Evolutionary conservation across 371 early-diverging fungal genomes (phyloP), one percentile per base, ranked within the genome.

Genomic region (Mucor plumbeus): DNA sequence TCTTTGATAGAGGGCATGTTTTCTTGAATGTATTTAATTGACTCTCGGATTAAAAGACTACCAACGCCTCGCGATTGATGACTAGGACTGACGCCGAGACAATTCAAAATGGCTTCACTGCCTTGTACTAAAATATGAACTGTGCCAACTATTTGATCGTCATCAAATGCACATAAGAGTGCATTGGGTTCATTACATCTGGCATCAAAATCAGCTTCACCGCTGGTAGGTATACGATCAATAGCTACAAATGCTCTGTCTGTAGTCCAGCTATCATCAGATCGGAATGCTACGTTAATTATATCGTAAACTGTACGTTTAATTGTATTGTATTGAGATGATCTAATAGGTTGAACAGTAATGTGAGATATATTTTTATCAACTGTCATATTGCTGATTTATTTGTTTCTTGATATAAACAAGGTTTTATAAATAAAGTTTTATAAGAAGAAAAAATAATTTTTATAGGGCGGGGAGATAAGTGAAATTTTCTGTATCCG

Each of bases 51-150:
- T 2, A 87, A 69, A 21, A 74, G 75, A 31, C 81, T 77, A 34
- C 87, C 87, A 33, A 85, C 75, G 14, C 87, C 86, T 1, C 75
- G 70, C 1, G 86, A 85, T 68, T 87, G 86, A 33, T 76, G 77
- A 0, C 66, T 17, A 14, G 84, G 87, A 34, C 73, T 68, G 5
- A 87, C 85, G 15, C 84, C 72, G 34, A 87, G 76, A 39, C 85
- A 69, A 1, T 81, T 80, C 10, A 85, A 47, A 33, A 69, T 55
- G 10, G 72, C 76, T 1, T 56, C 67, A 3, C 15, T 41, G 10
- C 48, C 43, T 9, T 63, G 21, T 19, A 48, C 48, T 14, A 53
- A 59, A n/a, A 82, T 58, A 34, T 69, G 69, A 19, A 82, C 39
- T 4, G 70, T 70, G 13, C 78, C 82, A 21, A 80, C 67, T 5